Evolutionary conservation across 2,329 filamentous ascomycete species (phyloP).

Genomic region (Talaromyces sp.): DNA sequence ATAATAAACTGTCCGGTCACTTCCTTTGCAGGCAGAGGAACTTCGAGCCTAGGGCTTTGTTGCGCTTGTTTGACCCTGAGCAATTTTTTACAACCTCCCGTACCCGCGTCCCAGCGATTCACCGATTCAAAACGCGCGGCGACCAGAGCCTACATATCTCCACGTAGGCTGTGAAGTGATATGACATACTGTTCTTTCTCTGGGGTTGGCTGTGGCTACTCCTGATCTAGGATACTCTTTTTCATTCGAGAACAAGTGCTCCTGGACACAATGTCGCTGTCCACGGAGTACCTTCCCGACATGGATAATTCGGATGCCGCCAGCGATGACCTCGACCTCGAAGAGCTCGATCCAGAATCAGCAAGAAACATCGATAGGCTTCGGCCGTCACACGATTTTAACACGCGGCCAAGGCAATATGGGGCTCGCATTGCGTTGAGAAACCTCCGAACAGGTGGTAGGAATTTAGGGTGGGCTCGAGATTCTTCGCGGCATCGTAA

Average conservation of each 20-base stretch:
- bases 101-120: not conserved
- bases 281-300: constrained; percentile 30
- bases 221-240: constrained; percentile 10
- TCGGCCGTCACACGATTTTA: constrained; percentile 23
- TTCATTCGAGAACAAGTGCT: not conserved
- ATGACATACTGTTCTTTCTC: constrained; percentile 16
- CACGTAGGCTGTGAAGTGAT: constrained; percentile 14
- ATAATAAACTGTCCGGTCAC: not conserved
- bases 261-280: constrained; percentile 27
- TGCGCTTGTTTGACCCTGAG: not conserved
- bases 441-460: constrained; percentile 47
- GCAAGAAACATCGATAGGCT: constrained; percentile 16
- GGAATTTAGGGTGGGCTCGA: constrained; percentile 36
- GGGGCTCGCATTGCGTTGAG: constrained; percentile 38
- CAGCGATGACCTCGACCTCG: constrained; percentile 39
- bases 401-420: constrained; percentile 21
- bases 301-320: constrained; percentile 25
- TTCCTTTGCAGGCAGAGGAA: constrained; percentile 12
- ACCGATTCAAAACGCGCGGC: not conserved
- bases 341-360: constrained; percentile 39
- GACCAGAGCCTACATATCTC: not conserved
- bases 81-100: not conserved
- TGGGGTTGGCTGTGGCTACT: constrained; percentile 16
- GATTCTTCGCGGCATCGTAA: constrained; percentile 32
- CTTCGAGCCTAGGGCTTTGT: not conserved